Percentiles rank a stretch among this genome's conserved stretches.
Conservation (phyloP, 2,329 filamentous ascomycete genomes). For the Alternaria sp. region DNA sequence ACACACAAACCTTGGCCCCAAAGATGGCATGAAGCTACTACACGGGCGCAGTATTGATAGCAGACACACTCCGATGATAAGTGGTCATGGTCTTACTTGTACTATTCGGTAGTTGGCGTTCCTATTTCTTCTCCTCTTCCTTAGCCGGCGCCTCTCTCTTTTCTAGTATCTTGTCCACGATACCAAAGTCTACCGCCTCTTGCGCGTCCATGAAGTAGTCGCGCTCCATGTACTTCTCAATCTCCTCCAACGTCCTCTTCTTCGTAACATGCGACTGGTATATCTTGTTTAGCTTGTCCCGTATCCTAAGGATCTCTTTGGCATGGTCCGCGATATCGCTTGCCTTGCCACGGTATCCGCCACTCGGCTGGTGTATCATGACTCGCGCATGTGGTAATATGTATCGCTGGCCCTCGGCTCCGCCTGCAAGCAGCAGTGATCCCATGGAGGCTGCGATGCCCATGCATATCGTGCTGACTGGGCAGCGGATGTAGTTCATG, state of each 20-base stretch:
- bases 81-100: neutral
- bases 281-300: constrained; percentile 86
- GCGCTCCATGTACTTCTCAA: constrained; percentile 95
- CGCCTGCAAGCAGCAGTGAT: constrained; percentile 83
- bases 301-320: constrained; percentile 89
- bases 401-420: constrained; percentile 82
- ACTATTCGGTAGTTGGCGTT: neutral
- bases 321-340: constrained; percentile 94
- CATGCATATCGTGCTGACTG: constrained; percentile 92
- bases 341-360: constrained; percentile 71
- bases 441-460: constrained; percentile 97
- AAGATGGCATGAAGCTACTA: neutral
- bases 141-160: constrained; percentile 61
- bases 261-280: constrained; percentile 86
- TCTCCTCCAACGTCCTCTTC: constrained; percentile 76
- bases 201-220: constrained; percentile 92
- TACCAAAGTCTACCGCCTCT: constrained; percentile 87
- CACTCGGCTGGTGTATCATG: constrained; percentile 96
- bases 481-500: constrained; percentile 94
- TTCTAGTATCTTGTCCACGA: constrained; percentile 86
- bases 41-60: neutral
- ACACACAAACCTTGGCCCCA: neutral
- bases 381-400: constrained; percentile 92
- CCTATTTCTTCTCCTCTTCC: constrained; percentile 30
- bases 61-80: neutral